Evolutionary conservation across 1,284 basidiomycete species (phyloP).

Genomic region (Puccinia novopanici): DNA sequence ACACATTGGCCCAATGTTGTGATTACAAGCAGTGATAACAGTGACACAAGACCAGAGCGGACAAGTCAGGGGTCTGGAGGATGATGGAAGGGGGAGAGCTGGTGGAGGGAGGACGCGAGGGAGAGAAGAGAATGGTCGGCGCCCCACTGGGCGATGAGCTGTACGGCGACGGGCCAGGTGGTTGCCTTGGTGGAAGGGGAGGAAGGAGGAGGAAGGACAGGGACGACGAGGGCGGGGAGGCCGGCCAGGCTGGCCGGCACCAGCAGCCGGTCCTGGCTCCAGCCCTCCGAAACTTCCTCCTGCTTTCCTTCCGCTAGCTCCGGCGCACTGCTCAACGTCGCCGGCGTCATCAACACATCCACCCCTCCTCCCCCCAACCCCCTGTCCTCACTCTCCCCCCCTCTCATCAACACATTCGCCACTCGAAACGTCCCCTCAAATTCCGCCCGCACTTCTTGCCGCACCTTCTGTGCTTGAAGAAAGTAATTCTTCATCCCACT

Average conservation of each 20-base stretch:
- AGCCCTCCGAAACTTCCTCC: constrained; percentile 50
- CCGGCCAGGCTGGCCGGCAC: constrained; percentile 58
- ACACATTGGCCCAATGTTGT: too few relatives aligned
- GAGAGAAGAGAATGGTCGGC: too few relatives aligned
- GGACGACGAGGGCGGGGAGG: constrained; percentile 56
- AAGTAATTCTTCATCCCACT: constrained; percentile 97
- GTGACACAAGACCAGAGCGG: too few relatives aligned
- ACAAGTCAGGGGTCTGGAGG: too few relatives aligned
- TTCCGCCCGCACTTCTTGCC: constrained; percentile 71
- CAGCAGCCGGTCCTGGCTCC: constrained; percentile 58
- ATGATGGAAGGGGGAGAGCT: too few relatives aligned
- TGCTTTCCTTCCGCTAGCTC: not conserved
- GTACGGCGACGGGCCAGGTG: constrained; percentile 14
- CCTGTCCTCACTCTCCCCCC: not conserved
- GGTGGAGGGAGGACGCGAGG: too few relatives aligned
- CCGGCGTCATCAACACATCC: constrained; percentile 22
- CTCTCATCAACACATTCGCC: constrained; percentile 62
- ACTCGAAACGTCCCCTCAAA: constrained; percentile 72
- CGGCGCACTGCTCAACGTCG: constrained; percentile 12
- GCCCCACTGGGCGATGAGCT: constrained; percentile 46
- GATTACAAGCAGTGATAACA: too few relatives aligned
- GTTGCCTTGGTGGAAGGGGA: not conserved
- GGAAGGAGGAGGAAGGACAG: constrained; percentile 2
- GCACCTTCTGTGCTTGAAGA: constrained; percentile 81
- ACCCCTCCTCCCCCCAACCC: not conserved